Conservation (phyloP, 768 basidiomycete genomes). For the Podaxis mareebaensis region DNA sequence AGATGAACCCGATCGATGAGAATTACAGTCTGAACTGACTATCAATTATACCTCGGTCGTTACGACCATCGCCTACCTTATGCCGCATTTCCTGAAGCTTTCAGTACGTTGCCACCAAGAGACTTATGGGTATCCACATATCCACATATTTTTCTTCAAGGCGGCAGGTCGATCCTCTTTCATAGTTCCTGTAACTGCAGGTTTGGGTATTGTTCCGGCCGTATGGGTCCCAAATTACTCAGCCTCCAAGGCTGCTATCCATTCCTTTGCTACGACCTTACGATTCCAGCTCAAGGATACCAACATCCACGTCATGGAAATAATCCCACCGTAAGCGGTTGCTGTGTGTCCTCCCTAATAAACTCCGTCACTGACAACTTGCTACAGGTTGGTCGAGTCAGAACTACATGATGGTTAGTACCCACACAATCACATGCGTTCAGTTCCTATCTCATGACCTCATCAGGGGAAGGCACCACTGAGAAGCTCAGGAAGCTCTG, state of each 20-base stretch:
- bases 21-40: conserved; percentile 45
- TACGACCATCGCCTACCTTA: conserved; percentile 46
- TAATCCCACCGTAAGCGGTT: conserved; percentile 50
- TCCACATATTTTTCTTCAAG: conserved; percentile 24
- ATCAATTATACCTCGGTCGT: conserved; percentile 56
- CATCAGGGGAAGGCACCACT: conserved; percentile 47
- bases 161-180: conserved; percentile 41
- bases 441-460: background rate
- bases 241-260: conserved; percentile 55
- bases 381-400: conserved; percentile 51
- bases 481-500: conserved; percentile 44
- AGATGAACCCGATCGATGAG: conserved; percentile 24
- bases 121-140: background rate
- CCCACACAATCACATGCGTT: background rate
- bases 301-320: conserved; percentile 52
- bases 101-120: conserved; percentile 35
- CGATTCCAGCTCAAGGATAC: conserved; percentile 41
- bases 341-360: background rate
- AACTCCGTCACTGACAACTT: background rate
- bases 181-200: conserved; percentile 49
- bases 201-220: conserved; percentile 42
- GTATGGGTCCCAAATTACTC: conserved; percentile 44
- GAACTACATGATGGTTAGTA: conserved; percentile 55
- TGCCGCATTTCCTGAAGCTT: conserved; percentile 57
- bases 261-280: conserved; percentile 47